Evolutionary conservation across 2,329 filamentous ascomycete genomes (phyloP).

Genomic region (Sphaerulina vaccinii): DNA sequence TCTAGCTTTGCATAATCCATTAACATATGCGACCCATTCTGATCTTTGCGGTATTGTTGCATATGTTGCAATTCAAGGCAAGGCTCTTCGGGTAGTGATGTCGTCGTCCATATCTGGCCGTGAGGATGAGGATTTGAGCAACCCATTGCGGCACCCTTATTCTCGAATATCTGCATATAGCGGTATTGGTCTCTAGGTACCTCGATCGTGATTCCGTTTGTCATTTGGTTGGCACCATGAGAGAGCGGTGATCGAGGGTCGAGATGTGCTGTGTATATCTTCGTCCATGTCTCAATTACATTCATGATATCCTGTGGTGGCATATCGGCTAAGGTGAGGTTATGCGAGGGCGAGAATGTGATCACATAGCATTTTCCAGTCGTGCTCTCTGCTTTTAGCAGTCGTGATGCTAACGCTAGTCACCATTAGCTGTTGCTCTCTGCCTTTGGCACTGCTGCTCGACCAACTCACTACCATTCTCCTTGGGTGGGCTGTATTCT

Average conservation of each 20-base stretch:
- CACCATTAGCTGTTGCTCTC: background rate
- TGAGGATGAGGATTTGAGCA: conserved; percentile 98
- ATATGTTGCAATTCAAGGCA: conserved; percentile 75
- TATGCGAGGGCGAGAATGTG: conserved; percentile 87
- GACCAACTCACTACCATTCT: conserved; percentile 48
- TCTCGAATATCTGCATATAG: conserved; percentile 99
- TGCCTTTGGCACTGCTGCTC: background rate
- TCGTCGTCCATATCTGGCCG: conserved; percentile 95
- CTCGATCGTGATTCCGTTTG: conserved; percentile 44
- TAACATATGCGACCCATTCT: conserved; percentile 73
- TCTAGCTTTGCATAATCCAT: conserved; percentile 86
- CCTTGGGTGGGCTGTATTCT: conserved; percentile 63
- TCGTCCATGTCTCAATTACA: conserved; percentile 85
- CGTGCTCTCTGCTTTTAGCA: conserved; percentile 80
- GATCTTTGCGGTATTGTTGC: conserved; percentile 71
- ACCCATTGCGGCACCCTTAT: conserved; percentile 96
- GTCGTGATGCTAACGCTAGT: conserved; percentile 67
- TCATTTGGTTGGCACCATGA: conserved; percentile 44
- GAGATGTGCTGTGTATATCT: conserved; percentile 80
- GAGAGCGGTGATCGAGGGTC: conserved; percentile 67
- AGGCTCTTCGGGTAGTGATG: conserved; percentile 85
- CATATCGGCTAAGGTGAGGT: conserved; percentile 91
- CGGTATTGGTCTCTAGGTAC: conserved; percentile 73
- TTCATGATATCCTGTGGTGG: conserved; percentile 71
- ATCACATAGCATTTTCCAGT: conserved; percentile 97